These are phyloP conservation scores for Aspergillus intermedius DNA, from an alignment of 2,329 filamentous ascomycete genomes.

Conservation along the genomic window DNA sequence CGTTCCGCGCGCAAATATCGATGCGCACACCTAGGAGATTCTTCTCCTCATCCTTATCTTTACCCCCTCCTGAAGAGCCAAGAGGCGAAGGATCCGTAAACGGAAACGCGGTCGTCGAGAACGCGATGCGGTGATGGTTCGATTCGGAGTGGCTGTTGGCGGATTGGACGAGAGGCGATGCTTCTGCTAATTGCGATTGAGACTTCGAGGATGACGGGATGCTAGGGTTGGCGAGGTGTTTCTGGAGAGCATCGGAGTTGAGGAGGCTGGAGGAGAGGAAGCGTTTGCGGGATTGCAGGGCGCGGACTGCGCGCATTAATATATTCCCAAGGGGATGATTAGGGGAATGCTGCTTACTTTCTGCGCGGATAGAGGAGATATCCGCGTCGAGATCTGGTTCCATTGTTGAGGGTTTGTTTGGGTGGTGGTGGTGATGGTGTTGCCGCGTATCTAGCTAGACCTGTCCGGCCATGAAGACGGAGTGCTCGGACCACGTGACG, in stretches of 20 bases:
- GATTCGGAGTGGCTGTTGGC: conserved; percentile 27
- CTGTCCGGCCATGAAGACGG: no score
- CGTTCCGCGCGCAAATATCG: conserved; percentile 34
- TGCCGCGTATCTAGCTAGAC: neutral
- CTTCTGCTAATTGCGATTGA: conserved; percentile 12
- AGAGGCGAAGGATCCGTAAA: conserved; percentile 34
- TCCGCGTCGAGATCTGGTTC: conserved; percentile 34
- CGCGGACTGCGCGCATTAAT: conserved; percentile 27
- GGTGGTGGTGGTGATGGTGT: neutral
- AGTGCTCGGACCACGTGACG: neutral
- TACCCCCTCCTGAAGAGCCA: conserved; percentile 2
- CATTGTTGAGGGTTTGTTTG: neutral
- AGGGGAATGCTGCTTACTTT: conserved; percentile 27
- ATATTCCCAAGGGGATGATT: neutral
- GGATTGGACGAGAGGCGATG: conserved; percentile 27
- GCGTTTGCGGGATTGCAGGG: conserved; percentile 32
- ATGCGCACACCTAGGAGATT: conserved; percentile 38
- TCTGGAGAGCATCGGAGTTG: conserved; percentile 32
- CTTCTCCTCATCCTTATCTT: conserved; percentile 21
- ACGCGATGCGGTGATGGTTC: conserved; percentile 40
- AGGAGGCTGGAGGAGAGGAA: conserved; percentile 38
- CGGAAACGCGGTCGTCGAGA: conserved; percentile 41
- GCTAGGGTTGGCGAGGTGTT: conserved; percentile 13
- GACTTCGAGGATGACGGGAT: neutral
- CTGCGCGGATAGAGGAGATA: conserved; percentile 34